These are phyloP conservation scores for Aureobasidium sp. DNA, from an alignment of 2,329 filamentous ascomycete genomes.

Conservation along the genomic window DNA sequence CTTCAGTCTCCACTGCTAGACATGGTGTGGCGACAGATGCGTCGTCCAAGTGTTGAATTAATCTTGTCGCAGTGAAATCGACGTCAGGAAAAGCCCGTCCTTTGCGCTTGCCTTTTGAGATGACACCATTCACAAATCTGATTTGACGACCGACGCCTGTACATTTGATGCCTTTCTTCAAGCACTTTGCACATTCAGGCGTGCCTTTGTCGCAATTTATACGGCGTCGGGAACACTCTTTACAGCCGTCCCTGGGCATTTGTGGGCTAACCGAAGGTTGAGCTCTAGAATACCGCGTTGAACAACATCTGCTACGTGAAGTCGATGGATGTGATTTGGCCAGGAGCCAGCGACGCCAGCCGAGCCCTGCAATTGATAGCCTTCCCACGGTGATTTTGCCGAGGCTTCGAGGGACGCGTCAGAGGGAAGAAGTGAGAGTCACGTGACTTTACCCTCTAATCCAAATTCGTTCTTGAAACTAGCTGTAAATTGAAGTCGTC, in stretches of 20 bases:
- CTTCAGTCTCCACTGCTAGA: neutral
- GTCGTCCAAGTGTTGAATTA: neutral
- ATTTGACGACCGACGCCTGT: slow-evolving; percentile 35
- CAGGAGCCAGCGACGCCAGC: no score
- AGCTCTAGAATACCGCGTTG: neutral
- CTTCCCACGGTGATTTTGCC: no score
- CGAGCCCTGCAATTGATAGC: no score
- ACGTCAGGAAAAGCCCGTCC: slow-evolving; percentile 19
- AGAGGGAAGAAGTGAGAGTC: no score
- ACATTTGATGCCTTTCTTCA: slow-evolving; percentile 34
- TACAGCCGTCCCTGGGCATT: slow-evolving; percentile 28
- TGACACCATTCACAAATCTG: slow-evolving; percentile 31
- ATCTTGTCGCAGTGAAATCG: neutral
- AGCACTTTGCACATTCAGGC: slow-evolving; percentile 35
- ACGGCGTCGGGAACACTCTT: slow-evolving; percentile 34
- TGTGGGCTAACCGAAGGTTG: neutral
- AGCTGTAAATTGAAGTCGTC: no score
- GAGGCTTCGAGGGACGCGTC: no score
- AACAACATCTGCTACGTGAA: no score
- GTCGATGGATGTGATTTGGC: no score
- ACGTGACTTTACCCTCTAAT: no score
- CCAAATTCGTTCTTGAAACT: no score
- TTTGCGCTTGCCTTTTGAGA: slow-evolving; percentile 22
- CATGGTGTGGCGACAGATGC: neutral
- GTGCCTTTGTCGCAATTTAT: slow-evolving; percentile 37